These are phyloP conservation scores for Leptographium lundbergii DNA, from an alignment of 2,329 filamentous ascomycete species.

Conservation along the genomic window DNA sequence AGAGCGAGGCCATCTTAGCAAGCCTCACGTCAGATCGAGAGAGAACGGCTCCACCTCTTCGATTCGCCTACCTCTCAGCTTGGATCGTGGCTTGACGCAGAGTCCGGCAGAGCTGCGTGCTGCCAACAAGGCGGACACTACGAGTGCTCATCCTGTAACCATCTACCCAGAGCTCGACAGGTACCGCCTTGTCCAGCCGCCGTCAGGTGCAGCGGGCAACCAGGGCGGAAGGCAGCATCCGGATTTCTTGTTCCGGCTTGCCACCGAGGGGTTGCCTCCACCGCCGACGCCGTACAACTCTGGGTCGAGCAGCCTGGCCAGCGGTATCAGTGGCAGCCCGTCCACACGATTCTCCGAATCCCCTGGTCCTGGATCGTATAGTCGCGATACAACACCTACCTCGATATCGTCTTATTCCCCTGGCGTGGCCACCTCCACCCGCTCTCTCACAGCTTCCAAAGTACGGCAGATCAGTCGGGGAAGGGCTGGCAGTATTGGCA, in stretches of 20 bases:
- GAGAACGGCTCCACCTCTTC: constrained; percentile 32
- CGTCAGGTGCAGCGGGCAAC: constrained; percentile 15
- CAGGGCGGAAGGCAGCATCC: constrained; percentile 18
- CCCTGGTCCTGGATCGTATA: constrained; percentile 55
- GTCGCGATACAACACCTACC: constrained; percentile 65
- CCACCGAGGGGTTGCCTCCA: constrained; percentile 49
- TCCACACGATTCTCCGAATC: constrained; percentile 68
- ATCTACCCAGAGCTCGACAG: constrained; percentile 50
- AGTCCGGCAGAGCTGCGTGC: constrained; percentile 31
- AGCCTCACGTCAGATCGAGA: constrained; percentile 22
- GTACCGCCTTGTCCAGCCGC: constrained; percentile 36
- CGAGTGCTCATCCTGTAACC: constrained; percentile 27
- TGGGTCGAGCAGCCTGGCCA: constrained; percentile 40
- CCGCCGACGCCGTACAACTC: constrained; percentile 55
- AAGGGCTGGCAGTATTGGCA: constrained; percentile 40
- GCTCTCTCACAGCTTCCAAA: constrained; percentile 29
- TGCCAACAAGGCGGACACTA: constrained; percentile 28
- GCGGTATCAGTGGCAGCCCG: constrained; percentile 55
- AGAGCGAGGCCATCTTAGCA: constrained; percentile 17
- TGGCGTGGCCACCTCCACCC: constrained; percentile 38
- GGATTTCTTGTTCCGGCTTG: constrained; percentile 41
- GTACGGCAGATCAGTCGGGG: constrained; percentile 42
- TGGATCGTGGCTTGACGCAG: constrained; percentile 28
- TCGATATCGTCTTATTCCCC: constrained; percentile 68
- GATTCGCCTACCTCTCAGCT: constrained; percentile 24